Evolutionary conservation across 108 stramenopile genomes (phyloP), one percentile per base, ranked within the genome.

Genomic region (Fistulifera pelliculosa): DNA sequence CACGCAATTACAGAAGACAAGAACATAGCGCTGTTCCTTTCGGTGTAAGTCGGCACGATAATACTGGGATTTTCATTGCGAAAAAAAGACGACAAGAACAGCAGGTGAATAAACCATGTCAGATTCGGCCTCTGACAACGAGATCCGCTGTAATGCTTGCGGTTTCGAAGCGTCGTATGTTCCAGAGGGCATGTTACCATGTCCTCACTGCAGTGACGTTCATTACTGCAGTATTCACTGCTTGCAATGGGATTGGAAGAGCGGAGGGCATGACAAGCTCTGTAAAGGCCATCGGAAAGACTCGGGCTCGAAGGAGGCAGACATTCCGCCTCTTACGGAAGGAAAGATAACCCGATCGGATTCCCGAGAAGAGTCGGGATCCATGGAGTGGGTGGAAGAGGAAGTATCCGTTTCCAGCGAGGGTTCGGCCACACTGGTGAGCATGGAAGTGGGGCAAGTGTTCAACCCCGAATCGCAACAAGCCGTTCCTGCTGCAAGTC

Each of bases 221-320:
- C 45, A 62, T 31, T 69, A 69, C 44, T 69, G 68, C 49, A 62
- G 61, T 49, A 52, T 35, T 17, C 41, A 21, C 2, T 69, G 68
- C 39, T 56, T 56, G 40, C 47, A 28, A 19, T 69, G 68, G 68
- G 68, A 69, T 45, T 69, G 68, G 68, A 25, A 45, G 12, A 23
- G 45, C 17, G 58, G 58, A 15, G 50, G 62, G 22, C 68, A 69
- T 27, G 25, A 54, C 15, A 17, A 51, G 22, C 3, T 27, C 6
- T 51, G 50, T 19, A 6, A 3, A 3, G 31, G 31, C 31, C 31
- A 35, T 3, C 31, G 31, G 31, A 35, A 35, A 35, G 31, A 8
- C 31, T 35, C 31, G 6, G 8, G 31, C 31, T 35, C 31, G 6
- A 35, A 35, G 6, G 8, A 35, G 31, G 31, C 31, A 35, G 31